Base-by-base conservation (phyloP, 2,329 filamentous ascomycete genomes). In the Exophiala alcalophila region DNA sequence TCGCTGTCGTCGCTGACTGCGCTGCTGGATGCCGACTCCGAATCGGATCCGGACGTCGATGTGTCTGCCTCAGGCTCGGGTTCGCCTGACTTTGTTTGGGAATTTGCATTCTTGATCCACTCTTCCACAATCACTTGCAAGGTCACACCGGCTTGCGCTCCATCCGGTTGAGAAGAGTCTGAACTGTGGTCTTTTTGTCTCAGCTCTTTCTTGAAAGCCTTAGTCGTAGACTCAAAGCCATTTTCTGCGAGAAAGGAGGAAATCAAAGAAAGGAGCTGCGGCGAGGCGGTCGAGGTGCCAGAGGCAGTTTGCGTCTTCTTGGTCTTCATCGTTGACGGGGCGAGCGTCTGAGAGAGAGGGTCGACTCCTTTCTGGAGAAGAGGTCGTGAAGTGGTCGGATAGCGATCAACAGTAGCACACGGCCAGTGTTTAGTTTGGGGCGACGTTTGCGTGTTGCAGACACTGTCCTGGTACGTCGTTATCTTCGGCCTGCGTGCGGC, bases 211-310 rank as follows among this genome's bases (percentile, higher is more conserved):
- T 72, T 70, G 58, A 88, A 83, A 4, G 78, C 75, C 46, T 72
- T 68, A 57, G 76, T 76, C 31, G 84, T 77, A 45, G 72, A 70
- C 33, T 71, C 63, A 57, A 86, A 84, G n/a, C 78, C 76, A 61
- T 84, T 74, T 31, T 82, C 74, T 28, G 73, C 72, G 35, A 89
- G 71, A 62, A 88, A 89, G 15, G 67, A 65, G 50, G 79, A 78
- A 56, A 89, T 74, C 11, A 86, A 69, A 48, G 80, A 76, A 59
- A 89, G 69, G 24, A 89, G 68, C 62, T 84, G 74, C 19, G 74
- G 64, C 4, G 83, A 74, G 18, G 78, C 72, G 16, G 23, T 19
- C 6, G 44, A 20, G 77, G 71, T 10, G 31, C 20, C 15, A 11
- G 16, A 23, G 16, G 28, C 16, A 21, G 28, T 15, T 33, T 37